These are phyloP conservation scores for Fusarium sp. DNA, from an alignment of 2,329 filamentous ascomycete species.

Conservation along the genomic window DNA sequence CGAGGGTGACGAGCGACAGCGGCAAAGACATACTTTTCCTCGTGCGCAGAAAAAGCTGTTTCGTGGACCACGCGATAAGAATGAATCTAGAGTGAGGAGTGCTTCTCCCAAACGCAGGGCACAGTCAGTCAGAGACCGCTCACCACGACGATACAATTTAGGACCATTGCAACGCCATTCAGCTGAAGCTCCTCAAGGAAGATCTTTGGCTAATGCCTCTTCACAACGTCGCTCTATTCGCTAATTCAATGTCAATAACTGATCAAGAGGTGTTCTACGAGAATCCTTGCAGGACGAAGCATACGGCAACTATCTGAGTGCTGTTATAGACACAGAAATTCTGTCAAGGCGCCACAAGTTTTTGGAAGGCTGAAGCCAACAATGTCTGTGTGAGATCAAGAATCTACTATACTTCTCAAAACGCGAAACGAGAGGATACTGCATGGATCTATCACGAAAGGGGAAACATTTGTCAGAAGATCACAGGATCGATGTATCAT, in stretches of 20 bases:
- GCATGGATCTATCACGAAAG: background rate
- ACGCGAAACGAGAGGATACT: background rate
- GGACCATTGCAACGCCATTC: background rate
- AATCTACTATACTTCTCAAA: background rate
- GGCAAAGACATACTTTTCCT: constrained; percentile 2
- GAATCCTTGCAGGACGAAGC: too few species aligned
- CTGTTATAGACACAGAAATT: background rate
- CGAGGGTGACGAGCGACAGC: background rate
- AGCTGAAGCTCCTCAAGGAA: background rate
- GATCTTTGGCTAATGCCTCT: background rate
- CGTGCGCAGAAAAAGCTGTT: constrained; percentile 9
- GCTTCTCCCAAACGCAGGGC: constrained; percentile 1
- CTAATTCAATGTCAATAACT: background rate
- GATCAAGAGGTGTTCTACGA: background rate
- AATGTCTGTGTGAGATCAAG: background rate
- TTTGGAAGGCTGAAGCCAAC: constrained; percentile 4
- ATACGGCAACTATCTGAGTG: background rate
- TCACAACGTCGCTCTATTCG: background rate
- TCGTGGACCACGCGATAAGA: background rate
- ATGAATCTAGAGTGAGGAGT: constrained; percentile 4
- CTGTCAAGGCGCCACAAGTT: background rate
- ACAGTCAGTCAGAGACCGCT: background rate
- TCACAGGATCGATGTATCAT: background rate
- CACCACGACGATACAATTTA: background rate
- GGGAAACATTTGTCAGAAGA: background rate